Evolutionary conservation across 257 asterid genomes (phyloP).

Genomic region (Perilla frutescens): DNA sequence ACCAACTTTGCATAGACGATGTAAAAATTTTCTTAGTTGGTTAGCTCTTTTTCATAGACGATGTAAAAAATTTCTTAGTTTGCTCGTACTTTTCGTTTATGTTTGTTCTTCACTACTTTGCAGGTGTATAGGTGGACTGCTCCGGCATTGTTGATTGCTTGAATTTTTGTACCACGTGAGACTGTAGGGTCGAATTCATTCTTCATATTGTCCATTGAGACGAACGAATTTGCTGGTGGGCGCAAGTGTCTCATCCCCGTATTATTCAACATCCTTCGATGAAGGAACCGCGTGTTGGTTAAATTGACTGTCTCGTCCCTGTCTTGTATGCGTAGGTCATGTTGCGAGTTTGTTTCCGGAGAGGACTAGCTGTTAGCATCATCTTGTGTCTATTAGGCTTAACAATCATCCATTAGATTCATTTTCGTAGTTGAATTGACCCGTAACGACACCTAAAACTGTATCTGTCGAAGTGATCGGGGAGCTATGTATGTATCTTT

Average conservation of each 20-base stretch:
- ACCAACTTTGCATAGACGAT: not conserved
- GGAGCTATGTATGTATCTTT: too few species aligned
- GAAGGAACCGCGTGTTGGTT: conserved; percentile 28
- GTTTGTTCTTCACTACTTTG: conserved; percentile 1
- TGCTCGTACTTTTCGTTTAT: too few species aligned
- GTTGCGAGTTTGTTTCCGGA: conserved; percentile 27
- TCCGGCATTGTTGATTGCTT: conserved; percentile 37
- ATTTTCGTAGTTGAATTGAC: conserved; percentile 32
- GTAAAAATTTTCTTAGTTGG: not conserved
- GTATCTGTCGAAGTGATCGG: conserved; percentile 29
- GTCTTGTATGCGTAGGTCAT: conserved; percentile 15
- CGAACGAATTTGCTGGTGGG: conserved; percentile 28
- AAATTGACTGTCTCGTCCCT: conserved; percentile 30
- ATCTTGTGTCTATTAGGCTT: conserved; percentile 23
- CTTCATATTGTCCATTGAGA: conserved; percentile 26
- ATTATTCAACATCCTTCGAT: too few species aligned
- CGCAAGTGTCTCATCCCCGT: conserved; percentile 16
- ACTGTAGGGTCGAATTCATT: conserved; percentile 33
- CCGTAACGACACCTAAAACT: not conserved
- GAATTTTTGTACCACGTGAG: conserved; percentile 38
- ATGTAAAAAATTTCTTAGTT: too few species aligned
- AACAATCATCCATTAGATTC: conserved; percentile 9
- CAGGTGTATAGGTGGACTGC: conserved; percentile 47
- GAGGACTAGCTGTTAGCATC: conserved; percentile 21
- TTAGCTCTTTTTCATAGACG: too few species aligned